Conservation (phyloP, 768 basidiomycete genomes). For the Collybia nuda region DNA sequence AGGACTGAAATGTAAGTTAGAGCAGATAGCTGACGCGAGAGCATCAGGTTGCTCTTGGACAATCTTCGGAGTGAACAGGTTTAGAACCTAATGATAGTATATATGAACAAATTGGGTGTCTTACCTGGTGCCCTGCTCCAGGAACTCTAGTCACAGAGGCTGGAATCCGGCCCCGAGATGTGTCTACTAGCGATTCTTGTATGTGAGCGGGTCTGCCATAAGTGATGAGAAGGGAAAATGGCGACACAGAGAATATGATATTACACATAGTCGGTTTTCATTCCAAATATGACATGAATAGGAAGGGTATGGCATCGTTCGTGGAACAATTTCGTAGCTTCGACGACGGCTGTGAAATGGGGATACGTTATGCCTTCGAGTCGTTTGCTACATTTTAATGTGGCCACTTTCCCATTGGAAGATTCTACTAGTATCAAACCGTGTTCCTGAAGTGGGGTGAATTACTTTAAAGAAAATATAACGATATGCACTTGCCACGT, state of each 20-base stretch:
- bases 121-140: constrained; percentile 27
- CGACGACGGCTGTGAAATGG: constrained; percentile 14
- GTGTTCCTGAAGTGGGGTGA: too few species aligned
- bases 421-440: too few species aligned
- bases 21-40: constrained; percentile 22
- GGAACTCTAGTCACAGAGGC: constrained; percentile 23
- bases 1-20: constrained; percentile 11
- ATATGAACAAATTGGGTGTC: not conserved
- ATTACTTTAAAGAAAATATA: too few species aligned
- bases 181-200: too few species aligned
- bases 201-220: too few species aligned
- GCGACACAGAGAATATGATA: too few species aligned
- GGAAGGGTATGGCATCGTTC: constrained; percentile 4
- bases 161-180: constrained; percentile 1
- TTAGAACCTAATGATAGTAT: not conserved
- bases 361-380: constrained; percentile 17
- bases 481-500: constrained; percentile 19
- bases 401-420: not conserved
- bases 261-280: too few species aligned
- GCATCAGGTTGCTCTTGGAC: constrained; percentile 28
- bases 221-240: too few species aligned
- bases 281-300: too few species aligned
- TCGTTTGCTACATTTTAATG: constrained; percentile 7
- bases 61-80: constrained; percentile 12
- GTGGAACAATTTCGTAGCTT: constrained; percentile 10